Evolutionary conservation across 352 stramenopile genomes (phyloP).

Genomic region (Phytophthora aleatoria): DNA sequence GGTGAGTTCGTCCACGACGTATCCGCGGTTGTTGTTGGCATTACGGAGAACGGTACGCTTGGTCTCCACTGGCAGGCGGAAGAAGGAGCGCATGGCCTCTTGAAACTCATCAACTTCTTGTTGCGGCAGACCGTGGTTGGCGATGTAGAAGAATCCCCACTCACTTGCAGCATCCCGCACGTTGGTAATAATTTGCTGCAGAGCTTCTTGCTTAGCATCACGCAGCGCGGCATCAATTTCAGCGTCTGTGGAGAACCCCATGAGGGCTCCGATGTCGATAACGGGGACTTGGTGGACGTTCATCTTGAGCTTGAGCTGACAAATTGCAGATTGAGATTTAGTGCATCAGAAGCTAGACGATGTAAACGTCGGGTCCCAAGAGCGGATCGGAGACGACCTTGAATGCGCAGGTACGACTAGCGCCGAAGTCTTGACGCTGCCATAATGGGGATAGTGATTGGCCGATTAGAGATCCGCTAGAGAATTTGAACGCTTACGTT

Average conservation of each 20-base stretch:
- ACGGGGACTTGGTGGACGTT: conserved; percentile 44
- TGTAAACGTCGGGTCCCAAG: not conserved
- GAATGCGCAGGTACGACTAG: not conserved
- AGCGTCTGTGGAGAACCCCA: conserved; percentile 38
- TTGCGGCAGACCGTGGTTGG: conserved; percentile 74
- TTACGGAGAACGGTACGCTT: conserved; percentile 69
- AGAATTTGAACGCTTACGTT: not conserved
- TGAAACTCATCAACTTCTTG: conserved; percentile 73
- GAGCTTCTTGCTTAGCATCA: not conserved
- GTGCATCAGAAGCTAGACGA: not conserved
- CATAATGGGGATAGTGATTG: not conserved
- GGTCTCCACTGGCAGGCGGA: conserved; percentile 66
- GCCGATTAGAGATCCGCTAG: not conserved
- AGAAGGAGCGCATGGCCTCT: conserved; percentile 78
- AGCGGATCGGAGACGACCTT: not conserved
- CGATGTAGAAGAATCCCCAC: conserved; percentile 94
- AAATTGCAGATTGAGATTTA: not conserved
- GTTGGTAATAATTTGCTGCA: conserved; percentile 48
- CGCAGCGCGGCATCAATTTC: conserved; percentile 36
- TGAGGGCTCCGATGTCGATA: conserved; percentile 58
- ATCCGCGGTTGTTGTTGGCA: conserved; percentile 88
- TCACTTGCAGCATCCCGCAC: conserved; percentile 41
- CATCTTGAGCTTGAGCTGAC: conserved; percentile 13
- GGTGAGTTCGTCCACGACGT: conserved; percentile 94
- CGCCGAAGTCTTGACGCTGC: not conserved